phyloP scores from a whole-genome alignment of 495 filamentous ascomycete species.

The Neurospora intermedia region DNA sequence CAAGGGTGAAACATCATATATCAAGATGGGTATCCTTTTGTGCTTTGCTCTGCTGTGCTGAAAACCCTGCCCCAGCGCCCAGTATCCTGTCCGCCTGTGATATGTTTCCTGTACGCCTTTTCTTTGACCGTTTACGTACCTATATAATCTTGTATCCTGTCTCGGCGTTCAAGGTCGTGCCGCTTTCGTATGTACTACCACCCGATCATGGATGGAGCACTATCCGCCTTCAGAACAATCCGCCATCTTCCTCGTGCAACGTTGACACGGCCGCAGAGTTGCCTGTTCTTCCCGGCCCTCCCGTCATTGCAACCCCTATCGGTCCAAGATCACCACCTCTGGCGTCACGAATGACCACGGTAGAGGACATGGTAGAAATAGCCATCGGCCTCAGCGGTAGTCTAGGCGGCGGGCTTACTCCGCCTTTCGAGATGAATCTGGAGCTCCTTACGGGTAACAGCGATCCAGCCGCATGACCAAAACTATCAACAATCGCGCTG shows the following conservation, averaged over 20 bases:
- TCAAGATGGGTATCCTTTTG: background rate
- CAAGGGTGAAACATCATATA: background rate
- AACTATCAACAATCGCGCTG: background rate
- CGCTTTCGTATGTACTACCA: background rate
- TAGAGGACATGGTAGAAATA: background rate
- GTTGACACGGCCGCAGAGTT: background rate
- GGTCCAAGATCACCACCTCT: background rate
- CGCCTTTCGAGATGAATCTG: background rate
- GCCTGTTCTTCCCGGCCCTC: background rate
- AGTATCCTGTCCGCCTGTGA: background rate
- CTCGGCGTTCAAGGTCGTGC: background rate
- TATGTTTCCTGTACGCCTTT: background rate
- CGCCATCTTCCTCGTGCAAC: background rate
- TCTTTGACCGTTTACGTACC: background rate
- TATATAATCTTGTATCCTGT: background rate
- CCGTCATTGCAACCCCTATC: background rate
- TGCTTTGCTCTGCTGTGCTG: background rate
- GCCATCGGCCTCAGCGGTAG: background rate
- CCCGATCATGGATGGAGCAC: background rate
- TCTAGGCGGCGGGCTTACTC: background rate
- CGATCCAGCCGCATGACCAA: background rate
- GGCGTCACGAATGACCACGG: background rate
- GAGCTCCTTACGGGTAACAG: background rate
- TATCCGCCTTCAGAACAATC: background rate
- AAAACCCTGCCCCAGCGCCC: background rate